These are phyloP conservation scores for Penicillium tannophilum DNA, from an alignment of 495 filamentous ascomycete species.

Conservation along the genomic window DNA sequence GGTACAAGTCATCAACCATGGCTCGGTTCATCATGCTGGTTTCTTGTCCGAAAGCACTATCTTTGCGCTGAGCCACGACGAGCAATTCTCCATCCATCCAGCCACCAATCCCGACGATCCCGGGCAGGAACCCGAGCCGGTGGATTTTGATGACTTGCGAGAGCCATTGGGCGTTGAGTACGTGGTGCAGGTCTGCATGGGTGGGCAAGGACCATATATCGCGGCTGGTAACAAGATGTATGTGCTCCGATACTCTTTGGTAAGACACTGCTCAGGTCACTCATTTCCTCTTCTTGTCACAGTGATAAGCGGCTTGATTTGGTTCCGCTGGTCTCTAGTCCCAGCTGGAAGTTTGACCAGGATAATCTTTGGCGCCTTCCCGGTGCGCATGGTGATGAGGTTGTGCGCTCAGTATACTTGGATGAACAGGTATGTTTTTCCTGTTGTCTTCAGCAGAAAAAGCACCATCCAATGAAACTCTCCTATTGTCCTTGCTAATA, in stretches of 20 bases:
- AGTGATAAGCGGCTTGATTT: slow-evolving; percentile 69
- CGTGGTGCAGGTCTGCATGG: slow-evolving; percentile 67
- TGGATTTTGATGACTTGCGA: slow-evolving; percentile 77
- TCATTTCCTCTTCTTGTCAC: slow-evolving; percentile 11
- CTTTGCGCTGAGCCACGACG: slow-evolving; percentile 78
- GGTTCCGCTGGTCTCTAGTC: slow-evolving; percentile 59
- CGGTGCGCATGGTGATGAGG: slow-evolving; percentile 81
- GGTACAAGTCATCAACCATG: slow-evolving; percentile 84
- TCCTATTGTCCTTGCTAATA: slow-evolving; percentile 1
- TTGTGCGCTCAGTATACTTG: slow-evolving; percentile 78
- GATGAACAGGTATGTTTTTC: slow-evolving; percentile 57
- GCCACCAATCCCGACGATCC: slow-evolving; percentile 60
- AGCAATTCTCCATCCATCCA: slow-evolving; percentile 76
- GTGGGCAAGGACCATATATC: slow-evolving; percentile 50
- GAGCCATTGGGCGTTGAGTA: slow-evolving; percentile 76
- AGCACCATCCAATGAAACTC: neutral
- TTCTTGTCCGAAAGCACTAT: slow-evolving; percentile 71
- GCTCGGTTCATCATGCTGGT: slow-evolving; percentile 80
- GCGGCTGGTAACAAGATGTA: slow-evolving; percentile 49
- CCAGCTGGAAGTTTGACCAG: slow-evolving; percentile 63
- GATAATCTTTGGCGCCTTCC: slow-evolving; percentile 63
- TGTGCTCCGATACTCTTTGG: slow-evolving; percentile 14
- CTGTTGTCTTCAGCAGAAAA: neutral
- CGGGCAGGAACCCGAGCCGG: slow-evolving; percentile 49
- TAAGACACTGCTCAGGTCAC: neutral